A percentile compares a stretch with the other conserved stretches of the same genome.
Conservation (phyloP, 2,329 filamentous ascomycete species). For the Teratosphaeria zuluensis region DNA sequence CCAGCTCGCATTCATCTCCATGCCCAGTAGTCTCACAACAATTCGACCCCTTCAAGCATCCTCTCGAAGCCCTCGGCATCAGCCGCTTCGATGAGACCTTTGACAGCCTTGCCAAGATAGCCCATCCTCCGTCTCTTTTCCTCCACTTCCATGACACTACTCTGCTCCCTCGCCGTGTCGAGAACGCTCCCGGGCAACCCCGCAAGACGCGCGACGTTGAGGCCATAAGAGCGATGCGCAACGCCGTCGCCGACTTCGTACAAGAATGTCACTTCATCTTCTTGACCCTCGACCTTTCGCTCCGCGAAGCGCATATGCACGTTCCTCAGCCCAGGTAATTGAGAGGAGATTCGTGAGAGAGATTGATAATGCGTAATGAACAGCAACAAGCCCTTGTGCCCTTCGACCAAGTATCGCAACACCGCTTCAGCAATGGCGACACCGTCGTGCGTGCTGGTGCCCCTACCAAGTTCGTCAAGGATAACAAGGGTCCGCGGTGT, state of each 20-base stretch:
- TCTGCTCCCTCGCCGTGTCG: conserved; percentile 70
- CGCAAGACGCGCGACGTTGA: conserved; percentile 85
- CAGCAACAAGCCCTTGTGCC: conserved; percentile 67
- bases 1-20: neutral
- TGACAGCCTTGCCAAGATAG: conserved; percentile 19
- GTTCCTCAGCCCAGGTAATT: conserved; percentile 62
- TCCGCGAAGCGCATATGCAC: conserved; percentile 88
- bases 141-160: conserved; percentile 66
- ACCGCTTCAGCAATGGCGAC: conserved; percentile 93
- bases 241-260: conserved; percentile 89
- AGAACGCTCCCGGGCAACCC: conserved; percentile 68
- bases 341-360: conserved; percentile 62
- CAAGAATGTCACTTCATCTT: conserved; percentile 81
- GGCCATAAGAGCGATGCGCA: conserved; percentile 83
- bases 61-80: neutral
- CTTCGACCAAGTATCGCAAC: conserved; percentile 68
- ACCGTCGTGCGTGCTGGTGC: conserved; percentile 85
- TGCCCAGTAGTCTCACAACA: neutral
- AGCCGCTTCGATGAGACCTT: neutral
- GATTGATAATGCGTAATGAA: conserved; percentile 98
- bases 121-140: conserved; percentile 54
- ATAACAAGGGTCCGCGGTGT: conserved; percentile 79
- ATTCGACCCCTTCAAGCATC: neutral
- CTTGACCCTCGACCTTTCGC: conserved; percentile 41
- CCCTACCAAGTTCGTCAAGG: conserved; percentile 86